A percentile compares a stretch with the other conserved stretches of the same genome.
Conservation (phyloP, 129 eudicot species). For the Daucus carota region DH1_v3.0 NC_030387.2:5031501-5032000, state of each 20-base stretch:
- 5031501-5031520: not conserved
- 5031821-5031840: not conserved
- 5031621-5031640: constrained; percentile 60
- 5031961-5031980: not conserved
- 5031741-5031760: not conserved
- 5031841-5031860: not conserved
- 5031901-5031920: not conserved
- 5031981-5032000: not conserved
- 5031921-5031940: not conserved
- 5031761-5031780: not conserved
- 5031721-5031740: not conserved
- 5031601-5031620: constrained; percentile 77
- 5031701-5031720: not conserved
- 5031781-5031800: not conserved
- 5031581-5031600: constrained; percentile 80
- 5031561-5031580: constrained; percentile 80
- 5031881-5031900: not conserved
- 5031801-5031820: not conserved
- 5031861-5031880: not conserved
- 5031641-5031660: constrained; percentile 83
- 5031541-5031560: constrained; percentile 60
- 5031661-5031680: not conserved
- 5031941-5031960: not conserved
- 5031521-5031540: not conserved
- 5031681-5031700: not conserved